Base-by-base conservation (phyloP, 345 rosid genomes). In the Conringia planisiliqua region DNA sequence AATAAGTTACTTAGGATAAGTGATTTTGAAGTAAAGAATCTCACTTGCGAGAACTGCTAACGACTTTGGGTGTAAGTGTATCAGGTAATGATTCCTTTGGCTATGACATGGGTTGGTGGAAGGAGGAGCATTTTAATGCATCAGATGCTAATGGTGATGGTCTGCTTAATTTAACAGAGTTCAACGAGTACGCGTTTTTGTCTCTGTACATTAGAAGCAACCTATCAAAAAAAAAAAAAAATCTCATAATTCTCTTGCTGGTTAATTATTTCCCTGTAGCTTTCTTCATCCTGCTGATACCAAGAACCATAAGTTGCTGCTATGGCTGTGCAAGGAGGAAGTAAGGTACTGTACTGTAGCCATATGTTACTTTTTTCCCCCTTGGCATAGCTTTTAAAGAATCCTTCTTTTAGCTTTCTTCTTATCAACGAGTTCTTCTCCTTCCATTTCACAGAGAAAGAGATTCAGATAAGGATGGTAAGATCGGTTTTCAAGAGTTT, bases 41-140 rank as follows among this genome's bases (percentile, higher is more conserved):
- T 51, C 55, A 43, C 52, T 46, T 63, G 54, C 29, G 35, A 50
- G 33, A 22, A 44, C 50, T 50, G 60, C 60, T 71, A 40, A 43
- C 73, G 58, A 51, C 68, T 73, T 73, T 57, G 29, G 55, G 6
- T 76, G 48, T 30, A 29, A 30, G 1, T 75, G 54, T 69, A 40
- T 16, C 75, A 90, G 98, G 86, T 78, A 82, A 86, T 3, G 67
- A 76, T 65, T 80, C 97, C 26, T 86, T 87, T 80, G 96, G 92
- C 46, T 82, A 83, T 78, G 90, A 90, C 20, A 96, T 92, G 94
- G 99, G 97, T 59, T 96, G 99, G 99, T 92, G 98, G 99, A 92
- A 84, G 80, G 94, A 86, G 80, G 97, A 89, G 75, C 99, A 96
- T 82, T 96, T 96, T 66, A 90, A 89, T 79, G 97, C 97, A 62